phyloP scores from a whole-genome alignment of 75 land plant species.

The Pinus taeda region DNA sequence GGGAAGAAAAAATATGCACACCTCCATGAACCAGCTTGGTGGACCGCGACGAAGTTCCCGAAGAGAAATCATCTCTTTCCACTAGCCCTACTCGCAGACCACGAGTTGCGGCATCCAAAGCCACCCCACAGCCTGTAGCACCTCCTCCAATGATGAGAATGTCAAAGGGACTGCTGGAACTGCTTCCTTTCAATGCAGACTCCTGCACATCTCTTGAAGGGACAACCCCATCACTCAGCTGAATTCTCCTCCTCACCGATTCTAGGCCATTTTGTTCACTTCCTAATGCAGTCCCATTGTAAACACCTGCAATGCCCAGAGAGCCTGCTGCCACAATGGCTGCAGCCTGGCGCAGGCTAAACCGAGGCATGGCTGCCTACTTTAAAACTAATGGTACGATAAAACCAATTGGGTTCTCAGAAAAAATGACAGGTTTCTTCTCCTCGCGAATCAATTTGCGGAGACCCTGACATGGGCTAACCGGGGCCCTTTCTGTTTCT shows the following conservation, averaged over 20 bases:
- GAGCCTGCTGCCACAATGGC: slow-evolving; percentile 18
- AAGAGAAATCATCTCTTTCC: slow-evolving; percentile 93
- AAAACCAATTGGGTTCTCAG: too few relatives aligned
- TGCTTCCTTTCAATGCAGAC: slow-evolving; percentile 62
- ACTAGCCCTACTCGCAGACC: slow-evolving; percentile 96
- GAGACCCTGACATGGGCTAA: background rate
- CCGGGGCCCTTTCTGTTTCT: background rate
- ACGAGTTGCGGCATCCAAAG: slow-evolving; percentile 82
- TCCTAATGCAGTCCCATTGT: slow-evolving; percentile 18
- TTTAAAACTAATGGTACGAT: background rate
- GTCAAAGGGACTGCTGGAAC: slow-evolving; percentile 60
- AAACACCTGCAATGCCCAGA: slow-evolving; percentile 11
- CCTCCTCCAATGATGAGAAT: slow-evolving; percentile 92
- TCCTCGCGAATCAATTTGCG: background rate
- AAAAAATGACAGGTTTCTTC: background rate
- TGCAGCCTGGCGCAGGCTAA: slow-evolving; percentile 15
- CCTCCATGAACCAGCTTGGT: slow-evolving; percentile 98
- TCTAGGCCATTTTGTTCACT: slow-evolving; percentile 21
- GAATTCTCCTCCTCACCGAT: slow-evolving; percentile 41
- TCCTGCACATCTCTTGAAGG: slow-evolving; percentile 74
- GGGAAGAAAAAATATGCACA: slow-evolving; percentile 11
- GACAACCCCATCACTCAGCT: slow-evolving; percentile 43
- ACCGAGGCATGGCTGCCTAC: slow-evolving; percentile 7
- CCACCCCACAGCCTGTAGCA: slow-evolving; percentile 96
- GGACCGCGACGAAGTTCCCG: slow-evolving; percentile 94